Conservation (phyloP, 2,329 filamentous ascomycete species). For the Hypoxylon sp. region DNA sequence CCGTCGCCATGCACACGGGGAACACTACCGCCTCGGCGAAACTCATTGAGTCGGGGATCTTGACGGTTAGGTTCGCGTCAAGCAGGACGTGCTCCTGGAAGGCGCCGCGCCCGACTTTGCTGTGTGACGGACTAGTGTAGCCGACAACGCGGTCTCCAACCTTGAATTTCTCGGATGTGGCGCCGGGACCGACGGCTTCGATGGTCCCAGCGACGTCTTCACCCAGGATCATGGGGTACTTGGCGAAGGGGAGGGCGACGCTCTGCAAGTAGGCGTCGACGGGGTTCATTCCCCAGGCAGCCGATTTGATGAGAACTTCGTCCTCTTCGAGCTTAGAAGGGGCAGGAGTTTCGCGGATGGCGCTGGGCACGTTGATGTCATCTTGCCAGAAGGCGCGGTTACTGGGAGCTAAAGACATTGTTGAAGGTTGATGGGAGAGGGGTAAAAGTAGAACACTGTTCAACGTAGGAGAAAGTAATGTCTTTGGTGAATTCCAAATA, state of each 20-base stretch:
- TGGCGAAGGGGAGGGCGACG: slow-evolving; percentile 19
- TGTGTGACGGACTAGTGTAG: neutral
- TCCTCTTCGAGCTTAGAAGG: neutral
- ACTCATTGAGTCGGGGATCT: slow-evolving; percentile 18
- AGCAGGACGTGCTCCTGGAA: slow-evolving; percentile 33
- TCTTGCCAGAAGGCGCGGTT: slow-evolving; percentile 41
- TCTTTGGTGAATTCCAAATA: neutral
- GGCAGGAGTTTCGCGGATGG: slow-evolving; percentile 23
- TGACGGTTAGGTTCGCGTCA: neutral
- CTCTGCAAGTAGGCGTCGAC: slow-evolving; percentile 22
- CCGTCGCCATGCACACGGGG: slow-evolving; percentile 34
- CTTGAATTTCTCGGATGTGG: slow-evolving; percentile 14
- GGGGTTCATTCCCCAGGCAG: slow-evolving; percentile 37
- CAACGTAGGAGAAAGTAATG: neutral
- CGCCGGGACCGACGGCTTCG: slow-evolving; percentile 15
- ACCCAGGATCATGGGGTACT: slow-evolving; percentile 27
- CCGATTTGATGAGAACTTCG: slow-evolving; percentile 28
- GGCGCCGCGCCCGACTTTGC: neutral
- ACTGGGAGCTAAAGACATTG: slow-evolving; percentile 25
- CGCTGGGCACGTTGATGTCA: slow-evolving; percentile 5
- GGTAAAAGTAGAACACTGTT: neutral
- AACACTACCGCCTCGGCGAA: slow-evolving; percentile 31
- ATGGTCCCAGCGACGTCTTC: slow-evolving; percentile 30
- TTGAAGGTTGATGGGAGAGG: neutral
- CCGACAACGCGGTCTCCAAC: slow-evolving; percentile 29